Conservation (phyloP, 2,329 filamentous ascomycete genomes). For the Annulohypoxylon truncatum region DNA sequence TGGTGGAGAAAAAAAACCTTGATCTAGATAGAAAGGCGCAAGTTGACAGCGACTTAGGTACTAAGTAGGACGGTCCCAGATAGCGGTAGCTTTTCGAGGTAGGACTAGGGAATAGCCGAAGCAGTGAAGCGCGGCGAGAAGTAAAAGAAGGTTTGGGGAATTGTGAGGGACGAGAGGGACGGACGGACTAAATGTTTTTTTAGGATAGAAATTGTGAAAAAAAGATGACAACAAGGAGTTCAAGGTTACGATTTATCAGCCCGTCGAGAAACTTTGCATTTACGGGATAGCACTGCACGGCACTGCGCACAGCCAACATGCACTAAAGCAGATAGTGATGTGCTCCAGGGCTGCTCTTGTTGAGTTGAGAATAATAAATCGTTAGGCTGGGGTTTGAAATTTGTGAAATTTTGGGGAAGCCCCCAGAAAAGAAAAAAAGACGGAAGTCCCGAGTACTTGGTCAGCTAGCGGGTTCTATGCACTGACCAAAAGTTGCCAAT, state of each 20-base stretch:
- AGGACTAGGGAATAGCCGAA: constrained; percentile 21
- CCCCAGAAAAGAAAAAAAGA: constrained; percentile 28
- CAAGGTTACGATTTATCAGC: constrained; percentile 49
- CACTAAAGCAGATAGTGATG: constrained; percentile 50
- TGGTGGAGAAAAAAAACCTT: constrained; percentile 1
- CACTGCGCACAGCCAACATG: constrained; percentile 41
- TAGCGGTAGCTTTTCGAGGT: constrained; percentile 16
- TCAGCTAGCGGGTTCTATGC: constrained; percentile 31
- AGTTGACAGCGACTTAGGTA: constrained; percentile 16
- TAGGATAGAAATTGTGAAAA: constrained; percentile 36
- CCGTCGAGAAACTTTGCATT: constrained; percentile 31
- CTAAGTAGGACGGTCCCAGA: constrained; percentile 18
- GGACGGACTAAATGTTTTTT: constrained; percentile 23
- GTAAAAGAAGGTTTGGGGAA: constrained; percentile 19
- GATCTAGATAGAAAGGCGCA: constrained; percentile 4
- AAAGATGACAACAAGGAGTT: constrained; percentile 34
- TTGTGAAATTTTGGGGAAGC: constrained; percentile 50
- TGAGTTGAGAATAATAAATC: constrained; percentile 45
- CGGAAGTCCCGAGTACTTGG: constrained; percentile 44
- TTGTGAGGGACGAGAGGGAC: constrained; percentile 13
- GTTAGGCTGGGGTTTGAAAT: constrained; percentile 49
- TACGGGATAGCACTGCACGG: constrained; percentile 34
- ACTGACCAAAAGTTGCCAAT: constrained; percentile 31
- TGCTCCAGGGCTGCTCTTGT: constrained; percentile 36
- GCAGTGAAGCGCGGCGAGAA: constrained; percentile 21